Base-by-base conservation (phyloP, 2,329 filamentous ascomycete genomes). In the Hymenotorrendiella dingleyae region DNA sequence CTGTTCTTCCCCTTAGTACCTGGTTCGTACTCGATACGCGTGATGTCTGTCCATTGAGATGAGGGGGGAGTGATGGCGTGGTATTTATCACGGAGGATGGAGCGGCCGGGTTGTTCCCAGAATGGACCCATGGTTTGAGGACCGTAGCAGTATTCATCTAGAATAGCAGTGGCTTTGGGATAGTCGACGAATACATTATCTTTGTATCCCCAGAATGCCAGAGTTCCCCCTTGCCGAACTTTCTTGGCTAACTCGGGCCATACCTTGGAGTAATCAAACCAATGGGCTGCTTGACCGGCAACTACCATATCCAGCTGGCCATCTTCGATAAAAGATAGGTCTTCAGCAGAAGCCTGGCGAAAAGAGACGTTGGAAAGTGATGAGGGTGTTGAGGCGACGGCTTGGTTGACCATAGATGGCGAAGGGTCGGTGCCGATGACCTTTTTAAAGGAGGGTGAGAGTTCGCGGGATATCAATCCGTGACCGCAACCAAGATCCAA, bases 131-230 rank as follows among this genome's bases (percentile, higher is more conserved):
- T 70, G 8, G 66, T 66, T 40, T 71, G 64, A 23, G 73, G 67
- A 6, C 68, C 71, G 62, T 81, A 81, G 46, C 71, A 68, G 50
- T 76, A 82, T 21, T 64, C 60, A 54, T 76, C 64, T 55, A 82
- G 67, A 19, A 82, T 66, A 33, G 58, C 56, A 19, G 72, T 78
- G 12, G 76, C 75, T 24, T 56, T 54, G 6, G 73, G 69, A 49
- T 69, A 69, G 17, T 74, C 71, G 12, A 78, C 61, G 39, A 84
- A 69, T 24, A 78, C 66, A 54, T 75, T 78, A 60, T 84, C 80
- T 54, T 76, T 78, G 60, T 84, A 84, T 2, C 78, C 78, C 75
- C 74, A 82, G 56, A 80, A 78, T 0, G 78, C 78, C n/a, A 84
- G 53, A 0, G 74, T 76, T 12, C 78, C 79, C 11, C 74, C 74